Conservation (phyloP, 805 yeast species). For the Candida sakaeoensis region DNA sequence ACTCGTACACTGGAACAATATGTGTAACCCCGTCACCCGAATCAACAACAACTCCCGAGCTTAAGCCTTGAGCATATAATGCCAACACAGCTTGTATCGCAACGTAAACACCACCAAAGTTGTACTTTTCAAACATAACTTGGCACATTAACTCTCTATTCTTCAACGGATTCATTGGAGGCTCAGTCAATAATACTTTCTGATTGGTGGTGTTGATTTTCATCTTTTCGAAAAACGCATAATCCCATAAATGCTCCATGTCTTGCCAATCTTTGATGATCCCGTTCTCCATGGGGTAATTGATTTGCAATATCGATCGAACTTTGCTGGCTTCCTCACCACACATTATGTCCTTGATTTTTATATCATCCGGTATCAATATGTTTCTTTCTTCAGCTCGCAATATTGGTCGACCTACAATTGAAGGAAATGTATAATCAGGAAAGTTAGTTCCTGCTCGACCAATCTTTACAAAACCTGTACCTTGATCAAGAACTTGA, state of each 20-base stretch:
- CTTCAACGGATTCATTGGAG: constrained; percentile 93
- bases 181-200: constrained; percentile 89
- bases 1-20: constrained; percentile 96
- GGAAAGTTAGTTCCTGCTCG: constrained; percentile 97
- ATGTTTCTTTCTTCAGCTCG: constrained; percentile 88
- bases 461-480: constrained; percentile 97
- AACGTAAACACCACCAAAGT: constrained; percentile 89
- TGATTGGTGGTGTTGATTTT: constrained; percentile 68
- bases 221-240: constrained; percentile 90
- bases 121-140: constrained; percentile 87
- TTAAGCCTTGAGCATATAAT: constrained; percentile 91
- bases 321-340: constrained; percentile 93
- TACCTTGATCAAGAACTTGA: constrained; percentile 96
- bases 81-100: constrained; percentile 99
- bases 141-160: constrained; percentile 91
- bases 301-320: constrained; percentile 82
- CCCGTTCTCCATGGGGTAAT: constrained; percentile 99
- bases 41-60: constrained; percentile 97
- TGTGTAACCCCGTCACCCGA: constrained; percentile 99
- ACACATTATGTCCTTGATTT: constrained; percentile 94
- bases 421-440: constrained; percentile 93
- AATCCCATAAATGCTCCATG: constrained; percentile 97
- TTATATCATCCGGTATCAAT: constrained; percentile 53
- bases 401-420: constrained; percentile 94
- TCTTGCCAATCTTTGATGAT: constrained; percentile 97